Conservation (phyloP, 2,329 filamentous ascomycete species). For the Endoconidiophora laricicola region DNA sequence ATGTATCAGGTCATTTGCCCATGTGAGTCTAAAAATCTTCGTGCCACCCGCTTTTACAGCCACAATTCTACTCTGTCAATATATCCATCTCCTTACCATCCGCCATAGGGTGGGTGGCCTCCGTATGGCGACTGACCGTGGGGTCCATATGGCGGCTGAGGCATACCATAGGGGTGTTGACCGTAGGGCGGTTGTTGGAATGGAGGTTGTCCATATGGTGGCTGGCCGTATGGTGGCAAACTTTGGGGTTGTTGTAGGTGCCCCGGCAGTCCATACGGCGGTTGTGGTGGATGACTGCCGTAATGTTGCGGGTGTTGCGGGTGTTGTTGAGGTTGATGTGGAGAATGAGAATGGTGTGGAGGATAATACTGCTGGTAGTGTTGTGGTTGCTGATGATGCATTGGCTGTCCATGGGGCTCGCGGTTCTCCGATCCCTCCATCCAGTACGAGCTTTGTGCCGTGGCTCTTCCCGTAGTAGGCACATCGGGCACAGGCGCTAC, state of each 20-base stretch:
- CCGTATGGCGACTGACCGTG: constrained; percentile 1
- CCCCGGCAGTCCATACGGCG: background rate
- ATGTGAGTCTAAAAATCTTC: too few species aligned
- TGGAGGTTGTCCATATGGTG: constrained; percentile 1
- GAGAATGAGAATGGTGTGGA: background rate
- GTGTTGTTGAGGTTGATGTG: background rate
- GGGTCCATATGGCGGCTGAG: background rate
- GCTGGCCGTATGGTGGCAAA: background rate
- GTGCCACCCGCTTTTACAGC: too few species aligned
- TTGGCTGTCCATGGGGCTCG: background rate
- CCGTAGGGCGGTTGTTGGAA: constrained; percentile 2
- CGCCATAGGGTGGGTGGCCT: constrained; percentile 2
- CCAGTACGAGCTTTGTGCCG: constrained; percentile 10
- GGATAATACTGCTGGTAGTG: background rate
- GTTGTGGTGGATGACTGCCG: background rate
- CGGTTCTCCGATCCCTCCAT: constrained; percentile 1
- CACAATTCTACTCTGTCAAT: too few species aligned
- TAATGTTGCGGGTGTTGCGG: background rate
- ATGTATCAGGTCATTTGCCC: too few species aligned
- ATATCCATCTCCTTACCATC: background rate
- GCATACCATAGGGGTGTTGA: background rate
- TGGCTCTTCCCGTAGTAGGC: background rate
- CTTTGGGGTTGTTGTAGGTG: too few species aligned
- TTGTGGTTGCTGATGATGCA: background rate
- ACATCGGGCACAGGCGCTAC: background rate